phyloP scores from a whole-genome alignment of 2,329 filamentous ascomycete genomes.

The Pseudopithomyces maydicus region DNA sequence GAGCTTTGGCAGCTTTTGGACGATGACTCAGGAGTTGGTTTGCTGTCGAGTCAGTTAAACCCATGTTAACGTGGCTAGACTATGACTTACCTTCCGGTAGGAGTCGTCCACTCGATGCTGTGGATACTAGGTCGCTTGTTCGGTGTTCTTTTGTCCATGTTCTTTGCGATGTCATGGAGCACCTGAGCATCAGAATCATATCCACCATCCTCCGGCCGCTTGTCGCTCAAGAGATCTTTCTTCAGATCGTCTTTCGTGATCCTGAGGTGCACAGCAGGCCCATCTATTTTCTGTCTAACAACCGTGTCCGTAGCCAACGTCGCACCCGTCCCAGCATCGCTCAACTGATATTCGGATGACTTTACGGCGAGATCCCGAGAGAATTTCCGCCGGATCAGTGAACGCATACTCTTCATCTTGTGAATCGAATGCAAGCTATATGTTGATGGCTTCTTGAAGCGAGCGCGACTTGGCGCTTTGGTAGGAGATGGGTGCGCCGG shows the following conservation, averaged over 20 bases:
- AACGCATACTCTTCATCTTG: slow-evolving; percentile 42
- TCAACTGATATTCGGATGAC: slow-evolving; percentile 6
- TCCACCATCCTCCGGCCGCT: slow-evolving; percentile 38
- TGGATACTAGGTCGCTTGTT: slow-evolving; percentile 42
- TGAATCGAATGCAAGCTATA: slow-evolving; percentile 40
- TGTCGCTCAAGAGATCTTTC: slow-evolving; percentile 40
- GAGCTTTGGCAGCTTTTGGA: slow-evolving; percentile 18
- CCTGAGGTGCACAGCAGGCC: slow-evolving; percentile 29
- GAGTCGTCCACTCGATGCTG: slow-evolving; percentile 40
- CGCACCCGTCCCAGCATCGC: slow-evolving; percentile 10
- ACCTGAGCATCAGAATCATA: slow-evolving; percentile 46
- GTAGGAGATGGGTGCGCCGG: slow-evolving; percentile 16
- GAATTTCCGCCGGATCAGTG: slow-evolving; percentile 38
- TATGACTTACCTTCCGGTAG: slow-evolving; percentile 29
- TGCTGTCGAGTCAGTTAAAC: slow-evolving; percentile 25
- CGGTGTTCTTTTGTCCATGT: slow-evolving; percentile 34
- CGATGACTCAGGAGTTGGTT: slow-evolving; percentile 31
- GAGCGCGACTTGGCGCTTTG: slow-evolving; percentile 18
- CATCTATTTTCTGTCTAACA: slow-evolving; percentile 24
- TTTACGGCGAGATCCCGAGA: slow-evolving; percentile 32
- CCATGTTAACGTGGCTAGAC: not conserved
- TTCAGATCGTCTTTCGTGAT: slow-evolving; percentile 38
- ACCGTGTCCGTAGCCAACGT: slow-evolving; percentile 24
- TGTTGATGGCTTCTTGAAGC: slow-evolving; percentile 32
- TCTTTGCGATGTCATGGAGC: slow-evolving; percentile 38